Evolutionary conservation across 805 yeast species (phyloP).

Genomic region (Ogataea kodamae): DNA sequence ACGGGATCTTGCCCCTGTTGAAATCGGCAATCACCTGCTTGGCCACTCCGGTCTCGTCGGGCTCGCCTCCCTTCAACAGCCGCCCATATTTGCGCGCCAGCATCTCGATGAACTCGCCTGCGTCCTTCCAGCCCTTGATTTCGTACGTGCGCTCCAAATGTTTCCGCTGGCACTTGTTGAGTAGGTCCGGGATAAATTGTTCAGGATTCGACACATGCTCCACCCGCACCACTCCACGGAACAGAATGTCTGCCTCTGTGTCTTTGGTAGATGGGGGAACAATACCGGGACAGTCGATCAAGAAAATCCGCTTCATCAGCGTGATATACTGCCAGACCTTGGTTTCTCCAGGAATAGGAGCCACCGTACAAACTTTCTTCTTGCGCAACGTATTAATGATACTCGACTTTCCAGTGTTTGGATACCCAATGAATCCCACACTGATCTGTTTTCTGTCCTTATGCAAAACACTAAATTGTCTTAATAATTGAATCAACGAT

Average conservation of each 20-base stretch:
- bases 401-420: conserved; percentile 97
- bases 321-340: conserved; percentile 99
- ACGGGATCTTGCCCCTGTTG: conserved; percentile 95
- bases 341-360: conserved; percentile 98
- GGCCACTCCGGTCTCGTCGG: conserved; percentile 91
- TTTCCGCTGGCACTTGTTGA: conserved; percentile 79
- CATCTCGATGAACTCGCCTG: conserved; percentile 81
- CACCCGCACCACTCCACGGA: conserved; percentile 98
- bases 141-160: conserved; percentile 96
- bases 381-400: conserved; percentile 89
- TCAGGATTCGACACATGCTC: conserved; percentile 95
- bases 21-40: conserved; percentile 89
- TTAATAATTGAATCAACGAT: conserved; percentile 82
- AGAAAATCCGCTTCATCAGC: conserved; percentile 89
- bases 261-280: conserved; percentile 94
- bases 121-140: conserved; percentile 79
- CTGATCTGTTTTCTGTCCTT: conserved; percentile 93
- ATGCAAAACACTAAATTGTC: conserved; percentile 90
- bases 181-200: conserved; percentile 85
- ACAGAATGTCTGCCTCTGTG: conserved; percentile 83
- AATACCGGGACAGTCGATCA: conserved; percentile 98
- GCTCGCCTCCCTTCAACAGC: conserved; percentile 94
- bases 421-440: conserved; percentile 96
- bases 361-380: conserved; percentile 95
- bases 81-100: conserved; percentile 92